Percentiles rank a stretch among this genome's conserved stretches.
These are phyloP conservation scores for Pezicula radicicola DNA, from an alignment of 2,329 filamentous ascomycete genomes.

Conservation along the genomic window DNA sequence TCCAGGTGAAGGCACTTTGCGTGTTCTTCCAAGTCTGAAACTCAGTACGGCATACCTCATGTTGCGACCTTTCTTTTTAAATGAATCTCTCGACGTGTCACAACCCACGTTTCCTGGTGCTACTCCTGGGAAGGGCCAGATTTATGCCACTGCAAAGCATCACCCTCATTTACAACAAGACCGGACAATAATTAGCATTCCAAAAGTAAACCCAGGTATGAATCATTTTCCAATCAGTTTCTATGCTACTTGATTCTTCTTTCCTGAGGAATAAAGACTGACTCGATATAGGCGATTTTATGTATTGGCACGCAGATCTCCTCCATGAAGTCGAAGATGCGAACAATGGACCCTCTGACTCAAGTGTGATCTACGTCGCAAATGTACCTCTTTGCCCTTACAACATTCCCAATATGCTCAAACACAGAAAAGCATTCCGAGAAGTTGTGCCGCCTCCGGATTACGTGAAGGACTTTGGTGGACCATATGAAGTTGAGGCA, in stretches of 20 bases:
- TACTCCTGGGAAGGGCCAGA: neutral
- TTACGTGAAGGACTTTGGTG: neutral
- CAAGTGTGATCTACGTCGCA: neutral
- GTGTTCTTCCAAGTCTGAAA: neutral
- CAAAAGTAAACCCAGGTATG: neutral
- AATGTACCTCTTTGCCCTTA: neutral
- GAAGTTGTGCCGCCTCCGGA: neutral
- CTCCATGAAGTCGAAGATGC: neutral
- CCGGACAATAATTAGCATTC: neutral
- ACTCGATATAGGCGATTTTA: neutral
- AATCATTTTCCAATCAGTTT: too few relatives aligned
- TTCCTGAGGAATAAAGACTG: too few relatives aligned
- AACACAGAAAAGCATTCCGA: neutral
- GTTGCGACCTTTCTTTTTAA: neutral
- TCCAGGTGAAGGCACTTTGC: neutral
- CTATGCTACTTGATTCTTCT: too few relatives aligned
- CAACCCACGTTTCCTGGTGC: neutral
- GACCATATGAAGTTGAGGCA: neutral
- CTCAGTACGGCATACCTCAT: neutral
- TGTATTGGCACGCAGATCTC: neutral
- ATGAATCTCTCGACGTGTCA: neutral
- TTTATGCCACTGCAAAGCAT: neutral
- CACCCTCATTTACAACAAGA: neutral
- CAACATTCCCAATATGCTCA: neutral
- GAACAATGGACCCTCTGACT: neutral